A percentile compares a stretch with the other conserved stretches of the same genome.
phyloP scores from a whole-genome alignment of 1,284 basidiomycete species.

The Amylostereum chailletii region DNA sequence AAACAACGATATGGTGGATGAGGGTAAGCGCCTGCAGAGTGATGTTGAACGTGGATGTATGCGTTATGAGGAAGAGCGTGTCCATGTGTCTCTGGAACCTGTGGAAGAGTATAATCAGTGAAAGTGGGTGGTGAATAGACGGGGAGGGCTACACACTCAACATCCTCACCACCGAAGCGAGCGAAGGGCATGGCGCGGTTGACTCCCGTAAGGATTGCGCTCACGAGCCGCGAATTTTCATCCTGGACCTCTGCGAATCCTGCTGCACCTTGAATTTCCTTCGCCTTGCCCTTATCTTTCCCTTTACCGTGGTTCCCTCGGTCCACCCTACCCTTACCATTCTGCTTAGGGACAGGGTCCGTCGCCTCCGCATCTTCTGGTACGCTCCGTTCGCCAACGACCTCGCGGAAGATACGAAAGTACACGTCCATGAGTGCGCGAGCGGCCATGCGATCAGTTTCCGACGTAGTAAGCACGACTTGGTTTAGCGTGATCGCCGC shows the following conservation, averaged over 20 bases:
- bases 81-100: slow-evolving; percentile 87
- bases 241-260: slow-evolving; percentile 74
- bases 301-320: slow-evolving; percentile 17
- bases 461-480: slow-evolving; percentile 66
- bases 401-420: slow-evolving; percentile 91
- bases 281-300: slow-evolving; percentile 24
- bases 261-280: slow-evolving; percentile 44
- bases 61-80: slow-evolving; percentile 92
- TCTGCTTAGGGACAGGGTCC: slow-evolving; percentile 22
- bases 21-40: slow-evolving; percentile 90
- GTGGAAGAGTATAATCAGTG: slow-evolving; percentile 7
- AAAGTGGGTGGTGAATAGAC: neutral
- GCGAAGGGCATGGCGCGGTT: slow-evolving; percentile 95
- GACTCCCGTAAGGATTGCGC: slow-evolving; percentile 90
- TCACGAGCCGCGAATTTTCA: slow-evolving; percentile 76
- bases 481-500: slow-evolving; percentile 93
- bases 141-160: slow-evolving; percentile 29
- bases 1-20: slow-evolving; percentile 76
- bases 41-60: slow-evolving; percentile 93
- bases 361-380: slow-evolving; percentile 23
- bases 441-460: slow-evolving; percentile 70
- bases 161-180: slow-evolving; percentile 52
- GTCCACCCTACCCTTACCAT: slow-evolving; percentile 22
- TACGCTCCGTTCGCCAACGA: slow-evolving; percentile 55
- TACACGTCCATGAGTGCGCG: slow-evolving; percentile 83